Evolutionary conservation across 73 alveolate genomes (phyloP).

Genomic region (Effrenium voratum): DNA sequence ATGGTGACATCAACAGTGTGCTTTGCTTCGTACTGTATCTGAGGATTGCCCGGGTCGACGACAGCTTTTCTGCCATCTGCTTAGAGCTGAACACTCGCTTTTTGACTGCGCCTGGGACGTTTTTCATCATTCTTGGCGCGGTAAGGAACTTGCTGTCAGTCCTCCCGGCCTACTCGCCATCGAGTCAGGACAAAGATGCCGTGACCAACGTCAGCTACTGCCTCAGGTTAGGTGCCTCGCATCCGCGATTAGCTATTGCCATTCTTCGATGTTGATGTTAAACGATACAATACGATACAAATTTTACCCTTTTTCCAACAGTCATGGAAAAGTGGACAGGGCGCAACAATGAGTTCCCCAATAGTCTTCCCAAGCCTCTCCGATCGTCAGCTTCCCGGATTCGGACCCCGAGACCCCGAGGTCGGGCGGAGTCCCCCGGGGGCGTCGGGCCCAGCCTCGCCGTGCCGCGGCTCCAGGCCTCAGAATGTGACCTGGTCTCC

Average conservation of each 20-base stretch:
- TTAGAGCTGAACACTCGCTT: no score
- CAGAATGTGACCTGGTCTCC: no score
- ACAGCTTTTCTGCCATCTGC: no score
- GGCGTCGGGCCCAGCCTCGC: conserved; percentile 30
- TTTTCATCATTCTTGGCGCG: no score
- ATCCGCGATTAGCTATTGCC: no score
- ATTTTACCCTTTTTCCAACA: no score
- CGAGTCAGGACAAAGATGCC: conserved; percentile 50
- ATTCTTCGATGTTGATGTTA: no score
- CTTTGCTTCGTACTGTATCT: no score
- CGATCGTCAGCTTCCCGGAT: neutral
- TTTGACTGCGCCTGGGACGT: no score
- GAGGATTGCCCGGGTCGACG: no score
- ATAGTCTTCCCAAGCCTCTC: neutral
- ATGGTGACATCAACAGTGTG: no score
- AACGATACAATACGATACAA: neutral
- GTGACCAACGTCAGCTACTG: neutral
- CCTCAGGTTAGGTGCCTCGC: no score
- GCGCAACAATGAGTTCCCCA: neutral
- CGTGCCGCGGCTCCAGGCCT: conserved; percentile 8
- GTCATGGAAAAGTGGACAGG: neutral
- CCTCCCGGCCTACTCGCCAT: neutral
- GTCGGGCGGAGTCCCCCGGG: neutral
- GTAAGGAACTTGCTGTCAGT: neutral
- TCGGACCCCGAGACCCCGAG: neutral